phyloP scores from a whole-genome alignment of 768 basidiomycete species.

The Pholiota conissans region DNA sequence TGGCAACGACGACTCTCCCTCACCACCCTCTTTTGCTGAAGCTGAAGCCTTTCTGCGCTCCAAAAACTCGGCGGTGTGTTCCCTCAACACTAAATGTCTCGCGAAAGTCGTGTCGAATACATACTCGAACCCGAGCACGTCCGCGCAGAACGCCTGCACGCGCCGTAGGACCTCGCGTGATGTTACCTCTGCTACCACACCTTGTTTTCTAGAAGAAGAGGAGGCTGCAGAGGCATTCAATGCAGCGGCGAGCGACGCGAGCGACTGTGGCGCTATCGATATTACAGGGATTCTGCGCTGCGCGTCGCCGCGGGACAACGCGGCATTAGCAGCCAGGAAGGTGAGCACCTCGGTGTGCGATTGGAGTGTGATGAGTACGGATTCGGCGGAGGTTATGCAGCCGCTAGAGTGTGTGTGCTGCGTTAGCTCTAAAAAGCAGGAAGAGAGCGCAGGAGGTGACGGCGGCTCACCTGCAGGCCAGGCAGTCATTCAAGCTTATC shows the following conservation, averaged over 20 bases:
- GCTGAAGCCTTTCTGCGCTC: conserved; percentile 54
- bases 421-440: neutral
- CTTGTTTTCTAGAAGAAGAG: conserved; percentile 20
- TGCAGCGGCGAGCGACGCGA: conserved; percentile 25
- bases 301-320: neutral
- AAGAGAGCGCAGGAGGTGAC: neutral
- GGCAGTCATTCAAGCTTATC: conserved; percentile 95
- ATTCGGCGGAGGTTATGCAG: conserved; percentile 98
- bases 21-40: conserved; percentile 15
- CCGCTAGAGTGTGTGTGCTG: conserved; percentile 53
- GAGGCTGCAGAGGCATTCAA: conserved; percentile 15
- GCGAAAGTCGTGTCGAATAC: conserved; percentile 97
- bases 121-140: conserved; percentile 71
- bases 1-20: conserved; percentile 50
- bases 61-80: conserved; percentile 79
- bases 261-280: conserved; percentile 26
- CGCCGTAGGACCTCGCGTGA: conserved; percentile 67
- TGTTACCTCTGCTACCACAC: conserved; percentile 24
- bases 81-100: conserved; percentile 78
- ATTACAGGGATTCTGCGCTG: conserved; percentile 20
- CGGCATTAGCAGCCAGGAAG: conserved; percentile 46
- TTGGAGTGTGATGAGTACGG: conserved; percentile 93
- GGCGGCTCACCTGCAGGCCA: conserved; percentile 87
- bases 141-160: conserved; percentile 66
- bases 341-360: conserved; percentile 91